Evolutionary conservation across 257 asterid species (phyloP).

Genomic region (Solanum acaule): DNA sequence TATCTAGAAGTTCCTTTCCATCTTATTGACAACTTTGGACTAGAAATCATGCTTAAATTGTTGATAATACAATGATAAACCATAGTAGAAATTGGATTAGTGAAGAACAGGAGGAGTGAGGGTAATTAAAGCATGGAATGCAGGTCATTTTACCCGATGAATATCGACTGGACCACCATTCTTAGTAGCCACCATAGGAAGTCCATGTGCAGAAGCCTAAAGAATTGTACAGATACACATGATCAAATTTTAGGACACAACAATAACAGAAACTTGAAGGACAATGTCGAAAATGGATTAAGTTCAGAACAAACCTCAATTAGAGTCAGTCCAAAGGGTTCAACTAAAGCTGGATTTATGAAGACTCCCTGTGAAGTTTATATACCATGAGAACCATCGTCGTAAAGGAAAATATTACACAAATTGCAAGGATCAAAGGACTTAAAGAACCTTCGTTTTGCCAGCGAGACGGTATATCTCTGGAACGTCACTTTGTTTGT

Average conservation of each 20-base stretch:
- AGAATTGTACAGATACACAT: background rate
- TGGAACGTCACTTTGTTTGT: slow-evolving; percentile 73
- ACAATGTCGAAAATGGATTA: background rate
- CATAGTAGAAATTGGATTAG: background rate
- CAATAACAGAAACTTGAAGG: background rate
- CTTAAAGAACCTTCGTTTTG: slow-evolving; percentile 53
- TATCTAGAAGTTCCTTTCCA: background rate
- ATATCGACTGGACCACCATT: slow-evolving; percentile 56
- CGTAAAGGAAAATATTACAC: background rate
- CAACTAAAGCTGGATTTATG: slow-evolving; percentile 45
- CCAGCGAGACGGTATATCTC: slow-evolving; percentile 75
- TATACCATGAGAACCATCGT: background rate
- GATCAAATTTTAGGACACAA: background rate
- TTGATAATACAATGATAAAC: background rate
- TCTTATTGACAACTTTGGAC: background rate
- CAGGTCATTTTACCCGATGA: slow-evolving; percentile 22
- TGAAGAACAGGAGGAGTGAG: background rate
- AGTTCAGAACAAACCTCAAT: slow-evolving; percentile 27
- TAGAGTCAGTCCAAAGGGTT: slow-evolving; percentile 47
- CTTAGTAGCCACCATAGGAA: slow-evolving; percentile 47
- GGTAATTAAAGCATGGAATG: background rate
- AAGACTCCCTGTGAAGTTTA: slow-evolving; percentile 36
- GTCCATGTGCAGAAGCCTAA: slow-evolving; percentile 56
- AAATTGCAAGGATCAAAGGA: background rate
- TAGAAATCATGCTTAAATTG: background rate